Percentiles rank a stretch among this genome's conserved stretches.
These are phyloP conservation scores for Conoideocrella luteorostrata DNA, from an alignment of 2,329 filamentous ascomycete genomes.

Conservation along the genomic window DNA sequence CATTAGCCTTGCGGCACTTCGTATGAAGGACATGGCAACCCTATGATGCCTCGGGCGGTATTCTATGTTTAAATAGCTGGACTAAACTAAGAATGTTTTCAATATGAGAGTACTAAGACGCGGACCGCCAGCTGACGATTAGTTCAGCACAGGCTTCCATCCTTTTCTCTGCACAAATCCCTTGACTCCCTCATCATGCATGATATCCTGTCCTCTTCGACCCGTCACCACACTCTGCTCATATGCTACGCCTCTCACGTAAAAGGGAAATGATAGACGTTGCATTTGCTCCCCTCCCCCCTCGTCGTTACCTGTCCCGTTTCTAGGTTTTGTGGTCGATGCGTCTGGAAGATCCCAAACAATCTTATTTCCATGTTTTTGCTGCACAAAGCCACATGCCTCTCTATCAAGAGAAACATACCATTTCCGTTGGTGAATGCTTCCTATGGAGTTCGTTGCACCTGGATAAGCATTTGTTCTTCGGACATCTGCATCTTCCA, in stretches of 20 bases:
- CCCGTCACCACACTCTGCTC: slow-evolving; percentile 65
- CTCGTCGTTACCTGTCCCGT: neutral
- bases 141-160: slow-evolving; percentile 46
- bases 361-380: slow-evolving; percentile 16
- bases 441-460: slow-evolving; percentile 58
- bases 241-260: slow-evolving; percentile 51
- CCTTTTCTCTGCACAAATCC: slow-evolving; percentile 52
- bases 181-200: slow-evolving; percentile 54
- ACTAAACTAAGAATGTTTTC: neutral
- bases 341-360: slow-evolving; percentile 8
- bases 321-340: neutral
- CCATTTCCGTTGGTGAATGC: slow-evolving; percentile 62
- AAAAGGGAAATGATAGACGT: slow-evolving; percentile 48
- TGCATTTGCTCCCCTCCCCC: neutral
- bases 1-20: no score
- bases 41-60: no score
- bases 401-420: slow-evolving; percentile 56
- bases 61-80: neutral
- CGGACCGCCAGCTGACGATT: no score
- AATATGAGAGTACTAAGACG: no score
- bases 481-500: slow-evolving; percentile 48
- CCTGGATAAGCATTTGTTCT: slow-evolving; percentile 60
- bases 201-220: slow-evolving; percentile 49
- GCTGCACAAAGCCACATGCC: slow-evolving; percentile 49
- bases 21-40: no score